Percentiles rank a stretch among this genome's conserved stretches.
Evolutionary conservation across 148 eudicot genomes (phyloP).

Genomic region (Silene conica): DNA sequence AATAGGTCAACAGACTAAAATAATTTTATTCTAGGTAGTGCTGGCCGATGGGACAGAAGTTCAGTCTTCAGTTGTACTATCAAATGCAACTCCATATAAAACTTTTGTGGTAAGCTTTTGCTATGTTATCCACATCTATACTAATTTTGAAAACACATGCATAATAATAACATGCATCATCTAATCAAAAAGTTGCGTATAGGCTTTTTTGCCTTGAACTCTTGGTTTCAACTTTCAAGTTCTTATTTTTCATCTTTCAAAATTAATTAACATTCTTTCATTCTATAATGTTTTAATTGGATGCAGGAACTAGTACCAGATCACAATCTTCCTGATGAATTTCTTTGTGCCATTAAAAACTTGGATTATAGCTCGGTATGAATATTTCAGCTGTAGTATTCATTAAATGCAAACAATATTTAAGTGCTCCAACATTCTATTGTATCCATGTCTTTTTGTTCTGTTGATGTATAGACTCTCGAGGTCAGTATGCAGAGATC

Average conservation of each 20-base stretch:
- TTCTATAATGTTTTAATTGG: constrained; percentile 11
- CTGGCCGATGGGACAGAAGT: constrained; percentile 77
- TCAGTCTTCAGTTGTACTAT: constrained; percentile 72
- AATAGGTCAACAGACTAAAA: constrained; percentile 14
- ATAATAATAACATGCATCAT: background rate
- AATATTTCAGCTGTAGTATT: constrained; percentile 6
- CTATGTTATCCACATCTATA: constrained; percentile 2
- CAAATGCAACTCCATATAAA: constrained; percentile 87
- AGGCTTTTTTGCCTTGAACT: background rate
- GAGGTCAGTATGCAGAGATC: background rate
- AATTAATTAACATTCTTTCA: constrained; percentile 6
- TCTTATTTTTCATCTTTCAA: background rate
- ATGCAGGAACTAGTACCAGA: constrained; percentile 78
- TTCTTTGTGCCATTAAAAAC: constrained; percentile 48
- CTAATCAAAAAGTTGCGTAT: background rate
- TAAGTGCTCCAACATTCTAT: background rate
- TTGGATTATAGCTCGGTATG: constrained; percentile 90
- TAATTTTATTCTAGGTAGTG: constrained; percentile 47
- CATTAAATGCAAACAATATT: background rate
- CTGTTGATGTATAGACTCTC: background rate
- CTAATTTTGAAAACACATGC: background rate
- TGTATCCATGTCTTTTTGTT: background rate
- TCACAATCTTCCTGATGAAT: constrained; percentile 61
- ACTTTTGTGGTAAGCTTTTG: constrained; percentile 70
- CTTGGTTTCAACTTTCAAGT: background rate